A percentile compares a stretch with the other conserved stretches of the same genome.
Conservation (phyloP, 345 rosid genomes). For the Adansonia digitata region DNA sequence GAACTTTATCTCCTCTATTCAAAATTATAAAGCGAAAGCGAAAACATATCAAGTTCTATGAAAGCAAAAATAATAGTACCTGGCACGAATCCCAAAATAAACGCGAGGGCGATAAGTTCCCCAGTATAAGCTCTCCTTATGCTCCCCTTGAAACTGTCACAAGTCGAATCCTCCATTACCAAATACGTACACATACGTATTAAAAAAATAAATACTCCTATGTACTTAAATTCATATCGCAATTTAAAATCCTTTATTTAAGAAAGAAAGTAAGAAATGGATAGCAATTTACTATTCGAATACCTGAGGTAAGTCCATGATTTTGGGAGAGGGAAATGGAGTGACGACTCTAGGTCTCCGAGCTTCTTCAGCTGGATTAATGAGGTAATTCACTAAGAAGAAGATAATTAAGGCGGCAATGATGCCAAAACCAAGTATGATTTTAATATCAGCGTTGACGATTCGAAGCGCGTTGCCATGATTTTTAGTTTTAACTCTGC, state of each 20-base stretch:
- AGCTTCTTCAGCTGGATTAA: conserved; percentile 30
- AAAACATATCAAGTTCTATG: background rate
- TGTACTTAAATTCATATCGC: conserved; percentile 20
- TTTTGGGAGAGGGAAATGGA: conserved; percentile 76
- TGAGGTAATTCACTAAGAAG: conserved; percentile 32
- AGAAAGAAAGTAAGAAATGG: background rate
- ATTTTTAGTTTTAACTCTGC: conserved; percentile 24
- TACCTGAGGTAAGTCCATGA: conserved; percentile 56
- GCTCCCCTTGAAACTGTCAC: conserved; percentile 84
- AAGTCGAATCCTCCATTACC: conserved; percentile 6
- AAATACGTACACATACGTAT: background rate
- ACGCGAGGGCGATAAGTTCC: conserved; percentile 86
- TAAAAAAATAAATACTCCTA: background rate
- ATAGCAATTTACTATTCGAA: background rate
- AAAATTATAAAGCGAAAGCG: background rate
- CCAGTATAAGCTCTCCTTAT: conserved; percentile 81
- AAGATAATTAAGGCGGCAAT: conserved; percentile 27
- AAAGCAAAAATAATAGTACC: conserved; percentile 27
- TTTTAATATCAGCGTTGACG: conserved; percentile 32
- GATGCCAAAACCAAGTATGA: conserved; percentile 34
- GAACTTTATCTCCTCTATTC: background rate
- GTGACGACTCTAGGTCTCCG: conserved; percentile 63
- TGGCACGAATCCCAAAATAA: conserved; percentile 83
- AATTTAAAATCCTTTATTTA: conserved; percentile 14
- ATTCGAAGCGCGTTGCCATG: conserved; percentile 27